Percentiles rank a stretch among this genome's conserved stretches.
Evolutionary conservation across 2,329 filamentous ascomycete species (phyloP).

Genomic region (Ceratocystis ficicola): DNA sequence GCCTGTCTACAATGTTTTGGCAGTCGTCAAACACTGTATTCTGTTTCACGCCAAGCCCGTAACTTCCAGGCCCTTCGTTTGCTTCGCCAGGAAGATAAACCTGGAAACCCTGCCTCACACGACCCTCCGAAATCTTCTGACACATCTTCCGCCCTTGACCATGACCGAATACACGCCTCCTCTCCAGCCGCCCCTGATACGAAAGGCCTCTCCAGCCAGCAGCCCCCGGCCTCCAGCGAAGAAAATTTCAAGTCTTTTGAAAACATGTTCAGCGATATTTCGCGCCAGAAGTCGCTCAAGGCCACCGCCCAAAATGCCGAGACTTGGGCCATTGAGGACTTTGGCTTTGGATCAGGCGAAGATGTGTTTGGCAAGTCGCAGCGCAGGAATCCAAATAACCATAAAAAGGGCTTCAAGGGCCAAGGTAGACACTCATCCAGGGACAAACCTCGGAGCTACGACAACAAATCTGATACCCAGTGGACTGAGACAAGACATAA

Average conservation of each 20-base stretch:
- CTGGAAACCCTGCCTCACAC: neutral
- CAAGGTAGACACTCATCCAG: neutral
- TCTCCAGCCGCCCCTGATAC: neutral
- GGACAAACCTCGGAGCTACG: neutral
- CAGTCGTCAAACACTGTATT: neutral
- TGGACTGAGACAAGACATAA: neutral
- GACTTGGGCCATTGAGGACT: conserved; percentile 19
- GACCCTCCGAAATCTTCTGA: neutral
- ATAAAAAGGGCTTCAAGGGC: neutral
- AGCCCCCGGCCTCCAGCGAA: neutral
- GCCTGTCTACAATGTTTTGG: conserved; percentile 5
- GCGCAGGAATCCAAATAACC: neutral
- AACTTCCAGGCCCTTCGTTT: conserved; percentile 1
- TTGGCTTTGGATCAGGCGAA: conserved; percentile 18
- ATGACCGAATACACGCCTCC: neutral
- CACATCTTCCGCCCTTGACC: neutral
- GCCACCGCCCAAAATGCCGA: neutral
- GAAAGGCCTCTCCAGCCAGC: neutral
- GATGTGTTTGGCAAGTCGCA: neutral
- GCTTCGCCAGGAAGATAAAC: conserved; percentile 4
- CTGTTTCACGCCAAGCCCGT: conserved; percentile 2
- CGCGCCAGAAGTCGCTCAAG: conserved; percentile 13
- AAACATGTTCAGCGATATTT: conserved; percentile 8
- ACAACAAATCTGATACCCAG: neutral
- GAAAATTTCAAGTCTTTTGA: conserved; percentile 12